Evolutionary conservation across 306 rosid genomes (phyloP).

Genomic region (Quercus engelmannii): DNA sequence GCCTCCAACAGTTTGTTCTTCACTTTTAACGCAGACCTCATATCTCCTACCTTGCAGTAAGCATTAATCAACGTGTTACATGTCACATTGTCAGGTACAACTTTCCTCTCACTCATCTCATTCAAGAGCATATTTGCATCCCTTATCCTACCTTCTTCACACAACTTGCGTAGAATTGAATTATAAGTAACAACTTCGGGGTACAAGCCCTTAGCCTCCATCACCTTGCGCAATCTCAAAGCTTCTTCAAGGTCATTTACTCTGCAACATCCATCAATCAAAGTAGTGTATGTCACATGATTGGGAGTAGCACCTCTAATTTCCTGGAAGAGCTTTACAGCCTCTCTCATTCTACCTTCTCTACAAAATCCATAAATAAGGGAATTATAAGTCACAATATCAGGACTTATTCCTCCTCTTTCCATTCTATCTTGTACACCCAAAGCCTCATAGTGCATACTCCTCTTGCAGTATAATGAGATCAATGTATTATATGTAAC

Average conservation of each 20-base stretch:
- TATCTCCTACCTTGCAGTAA: slow-evolving; percentile 76
- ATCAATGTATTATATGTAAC: slow-evolving; percentile 84
- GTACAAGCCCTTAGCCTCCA: slow-evolving; percentile 69
- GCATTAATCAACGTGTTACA: slow-evolving; percentile 91
- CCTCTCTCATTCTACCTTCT: slow-evolving; percentile 90
- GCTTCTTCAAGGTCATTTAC: slow-evolving; percentile 67
- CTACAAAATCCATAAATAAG: slow-evolving; percentile 73
- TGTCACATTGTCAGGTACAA: slow-evolving; percentile 77
- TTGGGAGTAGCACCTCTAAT: slow-evolving; percentile 59
- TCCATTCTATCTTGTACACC: slow-evolving; percentile 73
- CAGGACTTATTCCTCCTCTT: slow-evolving; percentile 67
- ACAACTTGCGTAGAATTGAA: slow-evolving; percentile 70
- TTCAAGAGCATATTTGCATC: slow-evolving; percentile 75
- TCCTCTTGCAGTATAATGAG: slow-evolving; percentile 58
- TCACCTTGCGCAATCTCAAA: slow-evolving; percentile 50
- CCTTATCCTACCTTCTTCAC: slow-evolving; percentile 76
- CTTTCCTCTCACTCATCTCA: slow-evolving; percentile 74
- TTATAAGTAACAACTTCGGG: slow-evolving; percentile 80
- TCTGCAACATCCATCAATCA: slow-evolving; percentile 81
- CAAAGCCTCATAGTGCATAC: slow-evolving; percentile 85
- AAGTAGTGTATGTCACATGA: slow-evolving; percentile 73
- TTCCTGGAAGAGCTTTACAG: slow-evolving; percentile 65
- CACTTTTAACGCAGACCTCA: slow-evolving; percentile 72
- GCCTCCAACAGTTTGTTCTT: slow-evolving; percentile 72
- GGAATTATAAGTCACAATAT: slow-evolving; percentile 73